Evolutionary conservation across 2,329 filamentous ascomycete species (phyloP), one percentile per base, ranked within the genome.

Genomic region (Aspergillus ibericus): DNA sequence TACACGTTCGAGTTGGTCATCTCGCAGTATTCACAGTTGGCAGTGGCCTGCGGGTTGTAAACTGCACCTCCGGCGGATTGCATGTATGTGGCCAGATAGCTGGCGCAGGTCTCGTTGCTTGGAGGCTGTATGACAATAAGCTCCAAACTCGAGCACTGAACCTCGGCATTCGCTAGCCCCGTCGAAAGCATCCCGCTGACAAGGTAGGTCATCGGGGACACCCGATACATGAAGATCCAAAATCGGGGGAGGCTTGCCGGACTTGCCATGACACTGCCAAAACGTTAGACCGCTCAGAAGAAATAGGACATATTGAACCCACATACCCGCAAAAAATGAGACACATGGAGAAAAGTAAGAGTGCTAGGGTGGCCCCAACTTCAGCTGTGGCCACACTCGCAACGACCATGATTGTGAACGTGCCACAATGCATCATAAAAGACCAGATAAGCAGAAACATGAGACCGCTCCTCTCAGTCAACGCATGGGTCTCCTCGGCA

Each of bases 361-460:
- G 50, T 13, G 50, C 50, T 15, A 53, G 36, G n/a, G 50, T 53
- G 9, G 50, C 50, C 10, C 50, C 50, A 15, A 53, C 50, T 20
- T 53, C 50, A 15, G 50, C 50, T n/a, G 50, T 53, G n/a, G 51
- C 51, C n/a, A 53, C 51, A n/a, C 51, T 29, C 8, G 50, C 34
- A 27, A 53, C 50, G 22, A 53, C 35, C 50, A 53, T 53, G 5
- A 53, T 42, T 1, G 50, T 53, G 12, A 58, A 58, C 13, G 55
- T 57, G 16, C 47, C 48, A 20, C 12, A 76, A 64, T 4, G 74
- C 72, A 55, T 65, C 65, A 35, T 53, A 62, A 91, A 85, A 59
- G 85, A 80, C 58, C 88, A 80, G 62, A 81, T 78, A 65, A 86
- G 83, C 2, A 91, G 75, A 13, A 90, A 80, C 55, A 89, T 83